Percentiles rank a stretch among this genome's conserved stretches.
Conservation (phyloP, 2,329 filamentous ascomycete genomes). For the Aspergillus sp. region DNA sequence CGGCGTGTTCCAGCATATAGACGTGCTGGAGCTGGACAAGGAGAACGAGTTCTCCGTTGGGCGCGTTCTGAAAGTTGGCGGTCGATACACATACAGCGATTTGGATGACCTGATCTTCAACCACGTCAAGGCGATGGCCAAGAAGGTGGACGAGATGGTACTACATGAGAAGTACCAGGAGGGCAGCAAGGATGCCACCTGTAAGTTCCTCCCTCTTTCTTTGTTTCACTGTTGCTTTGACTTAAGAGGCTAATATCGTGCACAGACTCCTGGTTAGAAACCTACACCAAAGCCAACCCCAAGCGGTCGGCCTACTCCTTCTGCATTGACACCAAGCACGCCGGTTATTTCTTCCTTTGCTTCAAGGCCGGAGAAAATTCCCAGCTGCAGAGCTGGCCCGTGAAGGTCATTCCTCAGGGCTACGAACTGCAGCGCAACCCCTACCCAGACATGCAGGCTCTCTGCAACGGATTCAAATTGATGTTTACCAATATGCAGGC, state of each 20-base stretch:
- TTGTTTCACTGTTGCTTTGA: background rate
- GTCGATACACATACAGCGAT: conserved; percentile 91
- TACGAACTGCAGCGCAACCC: conserved; percentile 86
- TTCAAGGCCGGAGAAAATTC: conserved; percentile 87
- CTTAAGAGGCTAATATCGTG: conserved; percentile 1
- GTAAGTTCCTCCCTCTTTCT: conserved; percentile 56
- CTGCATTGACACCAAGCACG: conserved; percentile 87
- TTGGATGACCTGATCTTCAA: conserved; percentile 95
- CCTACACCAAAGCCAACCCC: conserved; percentile 94
- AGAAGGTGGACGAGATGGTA: conserved; percentile 96
- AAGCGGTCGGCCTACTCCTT: conserved; percentile 92
- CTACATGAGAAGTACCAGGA: conserved; percentile 91
- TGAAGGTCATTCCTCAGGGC: conserved; percentile 88
- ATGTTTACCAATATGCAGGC: conserved; percentile 67
- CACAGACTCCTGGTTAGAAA: conserved; percentile 89
- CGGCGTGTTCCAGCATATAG: conserved; percentile 94
- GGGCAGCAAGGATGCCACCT: conserved; percentile 75
- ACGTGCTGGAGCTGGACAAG: conserved; percentile 95
- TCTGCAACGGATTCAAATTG: conserved; percentile 97
- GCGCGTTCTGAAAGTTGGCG: conserved; percentile 77
- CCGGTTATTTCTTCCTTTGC: conserved; percentile 92
- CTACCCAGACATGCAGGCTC: conserved; percentile 90
- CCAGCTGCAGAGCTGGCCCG: conserved; percentile 72
- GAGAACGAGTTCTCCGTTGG: conserved; percentile 95
- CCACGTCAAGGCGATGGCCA: conserved; percentile 96